These are phyloP conservation scores for Trichodelitschia bisporula DNA, from an alignment of 495 filamentous ascomycete species.

Conservation along the genomic window DNA sequence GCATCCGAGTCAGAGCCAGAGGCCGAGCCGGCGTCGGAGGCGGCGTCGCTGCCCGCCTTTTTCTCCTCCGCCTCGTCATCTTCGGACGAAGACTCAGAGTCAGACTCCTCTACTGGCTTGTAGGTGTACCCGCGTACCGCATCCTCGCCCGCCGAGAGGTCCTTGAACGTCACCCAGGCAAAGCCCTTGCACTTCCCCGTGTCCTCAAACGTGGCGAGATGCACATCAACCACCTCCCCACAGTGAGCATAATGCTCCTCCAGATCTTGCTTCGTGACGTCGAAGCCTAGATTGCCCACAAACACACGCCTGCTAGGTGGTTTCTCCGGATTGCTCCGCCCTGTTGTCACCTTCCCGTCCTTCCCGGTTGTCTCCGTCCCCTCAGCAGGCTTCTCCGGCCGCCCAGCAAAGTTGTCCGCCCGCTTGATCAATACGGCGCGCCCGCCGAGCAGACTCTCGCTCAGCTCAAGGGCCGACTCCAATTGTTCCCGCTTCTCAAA, in stretches of 20 bases:
- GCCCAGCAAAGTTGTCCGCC: constrained; percentile 59
- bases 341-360: constrained; percentile 2
- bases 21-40: constrained; percentile 11
- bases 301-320: constrained; percentile 60
- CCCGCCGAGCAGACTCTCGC: constrained; percentile 49
- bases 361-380: constrained; percentile 1
- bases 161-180: constrained; percentile 78
- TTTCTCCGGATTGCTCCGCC: constrained; percentile 22
- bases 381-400: constrained; percentile 24
- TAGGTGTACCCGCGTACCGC: constrained; percentile 65
- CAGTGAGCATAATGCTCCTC: constrained; percentile 58
- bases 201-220: constrained; percentile 89
- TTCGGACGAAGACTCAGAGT: constrained; percentile 12
- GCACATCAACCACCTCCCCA: constrained; percentile 51
- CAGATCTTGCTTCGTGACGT: constrained; percentile 58
- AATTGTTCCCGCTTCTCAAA: constrained; percentile 45
- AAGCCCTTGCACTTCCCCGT: constrained; percentile 95
- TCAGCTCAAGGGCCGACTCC: constrained; percentile 46
- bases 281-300: constrained; percentile 75
- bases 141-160: constrained; percentile 42
- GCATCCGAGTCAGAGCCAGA: too few species aligned
- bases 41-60: constrained; percentile 15
- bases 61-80: constrained; percentile 13
- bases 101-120: constrained; percentile 23
- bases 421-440: constrained; percentile 81